Conservation (phyloP, 164 flowering plant genomes). For the Hamamelis virginiana region DNA sequence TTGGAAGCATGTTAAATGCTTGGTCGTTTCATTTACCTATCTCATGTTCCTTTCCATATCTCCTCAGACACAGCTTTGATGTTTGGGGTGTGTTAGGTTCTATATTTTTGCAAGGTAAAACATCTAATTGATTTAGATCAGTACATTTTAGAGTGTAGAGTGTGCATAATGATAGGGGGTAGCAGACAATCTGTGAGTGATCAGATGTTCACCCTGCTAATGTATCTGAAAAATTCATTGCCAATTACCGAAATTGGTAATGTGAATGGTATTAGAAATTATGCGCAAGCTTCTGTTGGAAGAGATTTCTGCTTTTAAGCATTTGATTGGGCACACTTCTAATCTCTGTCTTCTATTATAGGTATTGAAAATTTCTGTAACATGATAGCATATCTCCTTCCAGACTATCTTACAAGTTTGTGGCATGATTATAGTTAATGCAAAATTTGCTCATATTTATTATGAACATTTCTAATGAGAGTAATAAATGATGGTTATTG, state of each 20-base stretch:
- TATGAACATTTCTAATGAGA: not conserved
- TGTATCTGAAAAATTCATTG: no score
- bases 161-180: no score
- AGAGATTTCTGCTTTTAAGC: not conserved
- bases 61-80: not conserved
- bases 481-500: not conserved
- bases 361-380: not conserved
- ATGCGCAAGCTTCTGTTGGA: not conserved
- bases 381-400: not conserved
- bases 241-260: no score
- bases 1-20: not conserved
- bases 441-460: no score
- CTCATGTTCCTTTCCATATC: not conserved
- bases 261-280: no score
- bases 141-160: no score
- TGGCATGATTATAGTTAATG: not conserved
- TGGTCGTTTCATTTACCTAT: not conserved
- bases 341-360: not conserved
- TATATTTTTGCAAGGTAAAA: no score
- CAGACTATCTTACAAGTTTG: not conserved
- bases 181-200: no score
- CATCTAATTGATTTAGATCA: no score
- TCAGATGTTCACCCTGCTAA: not conserved
- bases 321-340: not conserved
- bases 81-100: no score